Conservation (phyloP, 768 basidiomycete genomes). For the Macrolepiota albuminosa region DNA sequence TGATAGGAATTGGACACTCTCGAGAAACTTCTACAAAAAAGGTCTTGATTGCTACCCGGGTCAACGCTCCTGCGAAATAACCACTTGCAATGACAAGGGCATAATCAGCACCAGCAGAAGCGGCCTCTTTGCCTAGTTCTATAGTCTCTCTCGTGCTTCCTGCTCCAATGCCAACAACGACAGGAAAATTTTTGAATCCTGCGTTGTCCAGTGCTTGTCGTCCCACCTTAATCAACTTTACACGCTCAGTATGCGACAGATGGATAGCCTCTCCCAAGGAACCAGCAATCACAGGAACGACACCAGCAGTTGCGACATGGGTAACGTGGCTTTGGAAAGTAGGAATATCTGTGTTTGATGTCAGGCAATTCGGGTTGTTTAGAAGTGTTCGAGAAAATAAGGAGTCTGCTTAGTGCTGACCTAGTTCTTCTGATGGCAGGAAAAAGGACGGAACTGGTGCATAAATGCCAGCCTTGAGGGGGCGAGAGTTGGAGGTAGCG, state of each 20-base stretch:
- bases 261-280: conserved; percentile 88
- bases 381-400: background rate
- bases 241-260: conserved; percentile 62
- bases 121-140: conserved; percentile 69
- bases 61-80: conserved; percentile 79
- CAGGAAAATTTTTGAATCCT: conserved; percentile 52
- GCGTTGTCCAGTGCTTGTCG: conserved; percentile 68
- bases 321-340: conserved; percentile 67
- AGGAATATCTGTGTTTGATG: conserved; percentile 46
- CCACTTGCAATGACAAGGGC: conserved; percentile 83
- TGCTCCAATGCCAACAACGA: conserved; percentile 81
- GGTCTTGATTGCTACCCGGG: conserved; percentile 66
- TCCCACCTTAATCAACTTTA: conserved; percentile 56
- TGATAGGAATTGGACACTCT: conserved; percentile 81
- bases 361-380: conserved; percentile 1
- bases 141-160: conserved; percentile 83
- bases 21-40: conserved; percentile 75
- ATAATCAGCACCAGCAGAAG: conserved; percentile 81
- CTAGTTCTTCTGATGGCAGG: conserved; percentile 74
- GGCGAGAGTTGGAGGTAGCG: conserved; percentile 37
- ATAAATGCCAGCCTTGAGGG: conserved; percentile 71
- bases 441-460: conserved; percentile 89
- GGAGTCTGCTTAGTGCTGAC: conserved; percentile 58
- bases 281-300: conserved; percentile 69
- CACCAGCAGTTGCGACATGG: conserved; percentile 59